Conservation (phyloP, 2,329 filamentous ascomycete genomes). For the Chaetomium strumarium region DNA sequence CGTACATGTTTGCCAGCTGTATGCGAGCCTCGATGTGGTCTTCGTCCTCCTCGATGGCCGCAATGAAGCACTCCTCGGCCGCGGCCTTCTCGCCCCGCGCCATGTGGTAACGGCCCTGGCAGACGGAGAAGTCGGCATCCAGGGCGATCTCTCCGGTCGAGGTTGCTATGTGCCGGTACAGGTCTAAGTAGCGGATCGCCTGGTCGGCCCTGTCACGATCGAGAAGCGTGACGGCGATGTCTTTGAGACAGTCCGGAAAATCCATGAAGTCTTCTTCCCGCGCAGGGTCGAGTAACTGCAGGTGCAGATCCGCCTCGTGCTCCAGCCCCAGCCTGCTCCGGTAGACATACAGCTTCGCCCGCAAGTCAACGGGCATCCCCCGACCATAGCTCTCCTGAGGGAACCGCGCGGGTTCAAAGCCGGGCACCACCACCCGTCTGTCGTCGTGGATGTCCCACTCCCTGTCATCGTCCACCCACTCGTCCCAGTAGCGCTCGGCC, state of each 20-base stretch:
- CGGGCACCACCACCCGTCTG: constrained; percentile 57
- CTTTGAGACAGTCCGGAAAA: constrained; percentile 73
- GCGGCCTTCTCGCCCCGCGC: constrained; percentile 56
- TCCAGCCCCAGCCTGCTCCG: constrained; percentile 64
- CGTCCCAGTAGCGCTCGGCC: constrained; percentile 72
- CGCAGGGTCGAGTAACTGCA: constrained; percentile 64
- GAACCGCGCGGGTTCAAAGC: constrained; percentile 53
- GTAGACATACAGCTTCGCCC: constrained; percentile 77
- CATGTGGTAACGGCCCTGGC: constrained; percentile 64
- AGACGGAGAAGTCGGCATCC: constrained; percentile 46
- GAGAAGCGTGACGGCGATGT: constrained; percentile 49
- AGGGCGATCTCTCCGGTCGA: constrained; percentile 33
- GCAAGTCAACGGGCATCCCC: constrained; percentile 72
- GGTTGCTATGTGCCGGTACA: constrained; percentile 45
- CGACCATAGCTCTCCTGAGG: constrained; percentile 59
- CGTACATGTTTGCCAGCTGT: constrained; percentile 78
- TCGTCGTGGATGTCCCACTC: constrained; percentile 78
- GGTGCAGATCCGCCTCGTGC: constrained; percentile 66
- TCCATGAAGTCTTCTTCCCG: constrained; percentile 52
- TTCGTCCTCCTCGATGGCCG: constrained; percentile 65
- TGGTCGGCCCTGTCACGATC: constrained; percentile 30
- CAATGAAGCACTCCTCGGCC: constrained; percentile 72
- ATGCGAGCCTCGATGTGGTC: constrained; percentile 70
- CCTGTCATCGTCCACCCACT: constrained; percentile 65
- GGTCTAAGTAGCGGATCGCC: constrained; percentile 52